Conservation (phyloP, 306 rosid species). For the Vachellia collinsii region DNA sequence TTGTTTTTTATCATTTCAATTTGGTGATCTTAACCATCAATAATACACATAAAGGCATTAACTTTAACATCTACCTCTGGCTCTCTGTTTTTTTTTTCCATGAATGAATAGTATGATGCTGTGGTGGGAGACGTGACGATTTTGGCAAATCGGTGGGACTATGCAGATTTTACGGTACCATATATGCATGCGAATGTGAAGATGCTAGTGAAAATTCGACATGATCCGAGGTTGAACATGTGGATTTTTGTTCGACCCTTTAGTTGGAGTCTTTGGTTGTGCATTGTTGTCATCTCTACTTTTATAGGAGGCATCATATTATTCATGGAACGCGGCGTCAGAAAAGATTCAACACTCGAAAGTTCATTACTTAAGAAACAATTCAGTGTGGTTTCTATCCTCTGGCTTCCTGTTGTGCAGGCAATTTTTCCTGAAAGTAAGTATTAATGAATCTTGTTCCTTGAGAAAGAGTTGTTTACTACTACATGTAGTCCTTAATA, state of each 20-base stretch:
- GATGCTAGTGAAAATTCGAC: background rate
- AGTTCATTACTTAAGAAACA: background rate
- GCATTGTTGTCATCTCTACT: background rate
- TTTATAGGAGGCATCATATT: background rate
- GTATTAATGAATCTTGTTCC: background rate
- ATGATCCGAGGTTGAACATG: background rate
- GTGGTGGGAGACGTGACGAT: slow-evolving; percentile 21
- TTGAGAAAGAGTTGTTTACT: too few species aligned
- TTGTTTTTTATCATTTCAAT: background rate
- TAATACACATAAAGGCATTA: background rate
- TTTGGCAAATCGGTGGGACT: background rate
- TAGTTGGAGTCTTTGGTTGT: background rate
- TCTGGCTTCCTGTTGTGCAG: background rate
- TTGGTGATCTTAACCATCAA: background rate
- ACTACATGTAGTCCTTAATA: too few species aligned
- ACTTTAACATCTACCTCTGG: background rate
- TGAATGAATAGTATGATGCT: background rate
- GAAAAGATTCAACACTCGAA: background rate
- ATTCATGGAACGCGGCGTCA: background rate
- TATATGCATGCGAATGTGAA: background rate
- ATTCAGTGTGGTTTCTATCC: background rate
- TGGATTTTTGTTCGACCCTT: background rate
- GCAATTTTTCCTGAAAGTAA: background rate
- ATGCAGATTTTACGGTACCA: background rate
- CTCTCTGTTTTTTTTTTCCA: background rate